Conservation (phyloP, 1,284 basidiomycete genomes). For the Apiotrichum gracile region DNA sequence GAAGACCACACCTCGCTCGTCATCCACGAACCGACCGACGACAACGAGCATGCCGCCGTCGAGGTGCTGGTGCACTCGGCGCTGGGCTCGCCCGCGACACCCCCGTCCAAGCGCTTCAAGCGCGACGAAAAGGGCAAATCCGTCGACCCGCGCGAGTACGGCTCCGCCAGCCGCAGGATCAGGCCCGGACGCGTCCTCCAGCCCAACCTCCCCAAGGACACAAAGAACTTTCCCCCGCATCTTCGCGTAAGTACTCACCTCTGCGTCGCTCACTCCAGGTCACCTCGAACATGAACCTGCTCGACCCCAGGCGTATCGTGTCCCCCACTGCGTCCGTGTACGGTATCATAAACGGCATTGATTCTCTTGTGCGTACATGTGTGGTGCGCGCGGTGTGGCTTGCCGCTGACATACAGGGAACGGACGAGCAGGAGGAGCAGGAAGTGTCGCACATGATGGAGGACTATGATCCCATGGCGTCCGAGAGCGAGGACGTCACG, state of each 20-base stretch:
- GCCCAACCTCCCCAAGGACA: neutral
- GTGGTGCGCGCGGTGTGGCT: neutral
- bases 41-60: too few relatives aligned
- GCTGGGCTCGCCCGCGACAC: neutral
- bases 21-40: too few relatives aligned
- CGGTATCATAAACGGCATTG: conserved; percentile 2
- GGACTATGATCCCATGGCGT: neutral
- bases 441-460: neutral
- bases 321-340: conserved; percentile 5
- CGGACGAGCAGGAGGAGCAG: conserved; percentile 3
- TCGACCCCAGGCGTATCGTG: conserved; percentile 1
- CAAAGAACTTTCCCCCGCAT: neutral
- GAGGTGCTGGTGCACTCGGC: too few relatives aligned
- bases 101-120: neutral
- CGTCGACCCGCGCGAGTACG: conserved; percentile 7
- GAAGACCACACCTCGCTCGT: too few relatives aligned
- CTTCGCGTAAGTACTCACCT: neutral
- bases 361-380: neutral
- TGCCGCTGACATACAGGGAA: neutral
- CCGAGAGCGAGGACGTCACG: neutral
- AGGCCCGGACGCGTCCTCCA: neutral
- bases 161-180: neutral
- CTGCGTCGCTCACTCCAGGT: neutral
- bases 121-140: conserved; percentile 3
- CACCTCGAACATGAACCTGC: neutral